phyloP scores from a whole-genome alignment of 805 yeast species.

The Metschnikowia bowlesiae region DNA sequence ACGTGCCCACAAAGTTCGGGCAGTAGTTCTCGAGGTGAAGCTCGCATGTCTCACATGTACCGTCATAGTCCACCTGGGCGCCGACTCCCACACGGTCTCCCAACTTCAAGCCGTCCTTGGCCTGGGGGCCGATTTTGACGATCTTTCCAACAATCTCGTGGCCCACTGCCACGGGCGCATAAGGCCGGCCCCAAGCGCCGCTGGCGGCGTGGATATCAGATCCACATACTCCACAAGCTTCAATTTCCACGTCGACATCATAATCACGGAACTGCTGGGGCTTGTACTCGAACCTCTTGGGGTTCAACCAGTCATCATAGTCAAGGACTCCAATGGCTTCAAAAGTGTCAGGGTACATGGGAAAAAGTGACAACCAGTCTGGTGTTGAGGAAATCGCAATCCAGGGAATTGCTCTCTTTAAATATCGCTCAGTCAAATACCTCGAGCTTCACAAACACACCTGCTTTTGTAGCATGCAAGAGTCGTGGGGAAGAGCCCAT shows the following conservation, averaged over 20 bases:
- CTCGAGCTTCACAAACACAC: too few species aligned
- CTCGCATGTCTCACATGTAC: conserved; percentile 12
- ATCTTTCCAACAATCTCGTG: conserved; percentile 24
- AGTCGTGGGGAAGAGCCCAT: too few species aligned
- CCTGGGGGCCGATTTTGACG: conserved; percentile 17
- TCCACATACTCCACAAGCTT: conserved; percentile 44
- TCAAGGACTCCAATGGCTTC: conserved; percentile 17
- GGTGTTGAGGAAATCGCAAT: too few species aligned
- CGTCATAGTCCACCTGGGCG: conserved; percentile 43
- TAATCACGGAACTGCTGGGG: conserved; percentile 18
- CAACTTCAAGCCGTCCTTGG: conserved; percentile 35
- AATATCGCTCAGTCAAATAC: too few species aligned
- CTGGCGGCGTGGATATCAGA: conserved; percentile 50
- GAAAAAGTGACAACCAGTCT: too few species aligned
- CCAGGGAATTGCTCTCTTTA: too few species aligned
- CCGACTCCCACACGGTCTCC: conserved; percentile 84
- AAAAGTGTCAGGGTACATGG: conserved; percentile 16
- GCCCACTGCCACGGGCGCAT: conserved; percentile 22
- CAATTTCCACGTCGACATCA: conserved; percentile 16
- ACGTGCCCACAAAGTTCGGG: conserved; percentile 11
- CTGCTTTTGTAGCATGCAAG: too few species aligned
- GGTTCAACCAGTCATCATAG: conserved; percentile 18
- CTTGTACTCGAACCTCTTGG: conserved; percentile 15
- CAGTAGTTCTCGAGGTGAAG: conserved; percentile 12
- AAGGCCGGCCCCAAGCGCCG: conserved; percentile 47